These are phyloP conservation scores for Parmelia sp. DNA, from an alignment of 495 filamentous ascomycete species.

Conservation along the genomic window DNA sequence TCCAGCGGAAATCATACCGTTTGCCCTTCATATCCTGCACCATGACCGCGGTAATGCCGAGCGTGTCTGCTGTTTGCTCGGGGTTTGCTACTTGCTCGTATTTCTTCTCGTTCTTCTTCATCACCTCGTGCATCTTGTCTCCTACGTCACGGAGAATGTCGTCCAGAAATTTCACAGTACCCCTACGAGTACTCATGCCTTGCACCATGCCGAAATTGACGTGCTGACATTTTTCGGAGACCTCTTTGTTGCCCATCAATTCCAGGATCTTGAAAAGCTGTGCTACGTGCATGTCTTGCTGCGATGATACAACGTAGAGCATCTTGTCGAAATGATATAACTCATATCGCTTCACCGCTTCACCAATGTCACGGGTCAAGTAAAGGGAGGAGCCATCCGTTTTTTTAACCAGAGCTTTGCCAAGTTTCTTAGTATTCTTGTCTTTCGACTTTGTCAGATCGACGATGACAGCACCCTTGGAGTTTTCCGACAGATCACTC, in stretches of 20 bases:
- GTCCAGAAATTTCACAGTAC: slow-evolving; percentile 64
- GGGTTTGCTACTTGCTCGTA: slow-evolving; percentile 60
- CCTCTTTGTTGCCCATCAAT: slow-evolving; percentile 58
- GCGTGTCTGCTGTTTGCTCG: slow-evolving; percentile 44
- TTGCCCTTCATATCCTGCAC: slow-evolving; percentile 67
- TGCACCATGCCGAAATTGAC: slow-evolving; percentile 70
- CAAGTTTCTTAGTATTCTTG: slow-evolving; percentile 56
- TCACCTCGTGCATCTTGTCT: slow-evolving; percentile 68
- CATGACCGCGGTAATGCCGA: slow-evolving; percentile 65
- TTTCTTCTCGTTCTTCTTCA: slow-evolving; percentile 58
- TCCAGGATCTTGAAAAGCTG: slow-evolving; percentile 68
- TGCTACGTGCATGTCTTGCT: slow-evolving; percentile 66
- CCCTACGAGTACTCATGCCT: slow-evolving; percentile 63
- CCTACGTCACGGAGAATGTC: slow-evolving; percentile 59
- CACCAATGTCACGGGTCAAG: slow-evolving; percentile 66
- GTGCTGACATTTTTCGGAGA: slow-evolving; percentile 57
- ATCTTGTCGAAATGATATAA: slow-evolving; percentile 66
- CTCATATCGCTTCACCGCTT: slow-evolving; percentile 55
- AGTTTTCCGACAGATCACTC: slow-evolving; percentile 67
- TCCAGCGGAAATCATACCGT: slow-evolving; percentile 40
- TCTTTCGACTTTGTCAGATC: slow-evolving; percentile 73
- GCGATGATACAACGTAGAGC: slow-evolving; percentile 66
- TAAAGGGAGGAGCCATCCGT: slow-evolving; percentile 65
- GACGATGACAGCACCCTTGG: slow-evolving; percentile 82
- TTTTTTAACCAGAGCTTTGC: slow-evolving; percentile 61